A percentile compares a stretch with the other conserved stretches of the same genome.
Evolutionary conservation across 164 flowering plant species (phyloP).

Genomic region (Nelumbo lutea): DNA sequence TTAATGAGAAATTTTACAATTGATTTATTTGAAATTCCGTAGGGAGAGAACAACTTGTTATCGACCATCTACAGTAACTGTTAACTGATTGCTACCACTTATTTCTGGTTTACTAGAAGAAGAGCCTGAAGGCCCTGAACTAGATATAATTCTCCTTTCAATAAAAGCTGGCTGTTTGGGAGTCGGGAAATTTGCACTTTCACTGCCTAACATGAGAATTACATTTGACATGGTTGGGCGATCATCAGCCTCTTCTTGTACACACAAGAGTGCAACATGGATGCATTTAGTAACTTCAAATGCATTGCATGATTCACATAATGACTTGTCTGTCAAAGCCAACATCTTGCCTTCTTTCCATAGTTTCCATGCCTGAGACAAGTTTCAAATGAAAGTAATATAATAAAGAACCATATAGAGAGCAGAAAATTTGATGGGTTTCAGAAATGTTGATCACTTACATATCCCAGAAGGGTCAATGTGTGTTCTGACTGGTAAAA

Average conservation of each 20-base stretch:
- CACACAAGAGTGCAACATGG: conserved; percentile 7
- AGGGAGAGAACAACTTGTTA: neutral
- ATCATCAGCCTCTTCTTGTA: conserved; percentile 14
- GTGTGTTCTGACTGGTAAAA: conserved; percentile 4
- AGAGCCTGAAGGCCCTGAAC: conserved; percentile 5
- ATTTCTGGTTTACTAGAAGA: conserved; percentile 10
- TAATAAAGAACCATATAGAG: neutral
- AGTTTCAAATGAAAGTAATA: neutral
- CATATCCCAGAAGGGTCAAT: no score
- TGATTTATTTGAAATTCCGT: no score
- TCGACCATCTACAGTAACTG: conserved; percentile 2
- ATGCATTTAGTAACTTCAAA: conserved; percentile 14
- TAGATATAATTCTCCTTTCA: conserved; percentile 9
- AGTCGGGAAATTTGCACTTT: conserved; percentile 12
- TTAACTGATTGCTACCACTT: neutral
- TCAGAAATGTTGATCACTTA: neutral
- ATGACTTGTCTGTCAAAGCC: conserved; percentile 11
- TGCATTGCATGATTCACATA: conserved; percentile 8
- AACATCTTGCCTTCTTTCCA: conserved; percentile 12
- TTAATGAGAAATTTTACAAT: no score
- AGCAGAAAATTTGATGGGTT: neutral
- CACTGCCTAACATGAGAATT: conserved; percentile 18
- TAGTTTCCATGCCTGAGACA: conserved; percentile 16
- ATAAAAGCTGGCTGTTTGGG: conserved; percentile 19
- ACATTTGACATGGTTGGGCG: conserved; percentile 22